Base-by-base conservation (phyloP, 345 rosid species). In the Passiflora organensis region DNA sequence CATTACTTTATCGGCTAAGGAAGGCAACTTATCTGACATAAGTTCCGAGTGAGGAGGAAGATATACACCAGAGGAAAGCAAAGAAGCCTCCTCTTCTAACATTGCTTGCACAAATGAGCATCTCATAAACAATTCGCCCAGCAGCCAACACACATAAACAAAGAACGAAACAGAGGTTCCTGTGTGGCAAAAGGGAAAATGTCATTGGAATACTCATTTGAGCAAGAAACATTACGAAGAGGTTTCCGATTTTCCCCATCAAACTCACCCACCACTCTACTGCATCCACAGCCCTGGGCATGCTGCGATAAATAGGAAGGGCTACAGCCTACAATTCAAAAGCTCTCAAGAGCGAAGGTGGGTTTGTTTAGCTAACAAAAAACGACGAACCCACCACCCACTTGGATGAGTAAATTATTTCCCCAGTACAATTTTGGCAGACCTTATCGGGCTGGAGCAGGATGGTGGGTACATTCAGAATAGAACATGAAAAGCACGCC, bases 121-220 rank as follows among this genome's bases (percentile, higher is more conserved):
- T 76, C 72, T 63, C 81, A 66, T 38, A 56, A 45, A 52, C 75
- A 63, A 44, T 37, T 42, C 55, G 16, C 14, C 39, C 44, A 17
- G 12, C 59, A 53, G 32, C 53, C 4, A 16, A 32, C 8, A 6
- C 6, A 2, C 25, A 13, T 6, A 18, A 51, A 6, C 1, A 36
- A 50, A 8, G 21, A 6, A n/a, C 28, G 32, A 18, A 51, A 51
- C 20, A 15, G 11, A 51, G 14, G 13, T 15, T 53, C 43, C 13
- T 18, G 5, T 21, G 16, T 4, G 16, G 0, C 0, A n/a, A 38
- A 2, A 23, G 0, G 10, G 58, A 50, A 48, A 37, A 62, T 64
- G 71, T 21, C 32, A 16, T 50, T 68, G 80, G 80, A 76, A 76
- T 76, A 76, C 80, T 72, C 80, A 76, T 76, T 76, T 76, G 80